A percentile compares a stretch with the other conserved stretches of the same genome.
phyloP scores from a whole-genome alignment of 352 stramenopile species.

The Globisporangium polare region DNA sequence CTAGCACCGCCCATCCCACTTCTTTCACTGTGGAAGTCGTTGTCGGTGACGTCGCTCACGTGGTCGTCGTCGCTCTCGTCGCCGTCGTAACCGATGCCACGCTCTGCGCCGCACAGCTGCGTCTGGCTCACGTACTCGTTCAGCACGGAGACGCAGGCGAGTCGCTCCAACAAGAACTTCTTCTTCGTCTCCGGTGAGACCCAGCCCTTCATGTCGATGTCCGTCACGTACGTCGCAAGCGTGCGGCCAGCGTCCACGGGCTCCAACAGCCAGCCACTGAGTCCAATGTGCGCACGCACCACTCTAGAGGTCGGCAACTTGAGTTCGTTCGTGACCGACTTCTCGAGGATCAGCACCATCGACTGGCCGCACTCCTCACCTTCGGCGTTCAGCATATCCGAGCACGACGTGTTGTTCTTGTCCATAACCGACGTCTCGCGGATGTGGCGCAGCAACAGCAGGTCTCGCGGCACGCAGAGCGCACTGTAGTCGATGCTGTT shows the following conservation, averaged over 20 bases:
- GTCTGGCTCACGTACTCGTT: slow-evolving; percentile 62
- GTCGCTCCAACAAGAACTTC: slow-evolving; percentile 49
- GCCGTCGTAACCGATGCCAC: slow-evolving; percentile 32
- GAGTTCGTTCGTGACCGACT: slow-evolving; percentile 73
- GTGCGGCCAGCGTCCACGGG: slow-evolving; percentile 58
- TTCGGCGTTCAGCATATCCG: slow-evolving; percentile 31
- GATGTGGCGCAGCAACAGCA: slow-evolving; percentile 74
- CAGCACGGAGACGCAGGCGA: slow-evolving; percentile 61
- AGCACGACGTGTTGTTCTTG: slow-evolving; percentile 30
- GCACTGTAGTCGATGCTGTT: slow-evolving; percentile 54
- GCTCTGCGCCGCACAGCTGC: slow-evolving; percentile 44
- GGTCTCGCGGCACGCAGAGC: slow-evolving; percentile 47
- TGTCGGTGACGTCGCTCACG: slow-evolving; percentile 27
- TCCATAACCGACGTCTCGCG: slow-evolving; percentile 53
- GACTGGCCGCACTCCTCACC: slow-evolving; percentile 48
- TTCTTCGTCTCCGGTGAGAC: slow-evolving; percentile 38
- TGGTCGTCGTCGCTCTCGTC: slow-evolving; percentile 43
- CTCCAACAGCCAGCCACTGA: slow-evolving; percentile 77
- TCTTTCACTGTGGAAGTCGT: slow-evolving; percentile 28
- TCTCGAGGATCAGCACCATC: slow-evolving; percentile 72
- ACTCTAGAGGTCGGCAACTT: slow-evolving; percentile 36
- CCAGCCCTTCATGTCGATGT: slow-evolving; percentile 58
- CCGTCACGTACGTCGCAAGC: slow-evolving; percentile 68
- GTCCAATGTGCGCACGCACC: slow-evolving; percentile 54
- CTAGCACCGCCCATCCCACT: slow-evolving; percentile 13